Conservation (phyloP, 495 filamentous ascomycete genomes). For the Hypoxylon trugodes region DNA sequence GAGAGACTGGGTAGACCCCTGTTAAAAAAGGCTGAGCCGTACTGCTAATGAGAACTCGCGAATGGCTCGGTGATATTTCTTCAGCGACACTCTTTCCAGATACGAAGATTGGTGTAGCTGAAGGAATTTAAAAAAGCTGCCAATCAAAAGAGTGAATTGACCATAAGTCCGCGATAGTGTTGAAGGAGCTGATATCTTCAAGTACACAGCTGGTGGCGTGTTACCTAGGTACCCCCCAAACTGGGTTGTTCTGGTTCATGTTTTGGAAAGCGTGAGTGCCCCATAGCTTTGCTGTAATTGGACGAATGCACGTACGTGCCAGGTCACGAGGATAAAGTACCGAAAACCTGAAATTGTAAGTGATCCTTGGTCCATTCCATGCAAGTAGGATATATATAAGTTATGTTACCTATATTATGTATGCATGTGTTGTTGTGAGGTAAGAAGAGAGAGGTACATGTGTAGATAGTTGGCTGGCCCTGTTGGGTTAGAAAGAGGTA, state of each 20-base stretch:
- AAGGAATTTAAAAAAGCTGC: slow-evolving; percentile 33
- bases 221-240: slow-evolving; percentile 29
- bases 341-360: slow-evolving; percentile 11
- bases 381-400: slow-evolving; percentile 9
- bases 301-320: slow-evolving; percentile 1
- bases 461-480: background rate
- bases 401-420: slow-evolving; percentile 1
- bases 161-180: slow-evolving; percentile 19
- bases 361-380: slow-evolving; percentile 16
- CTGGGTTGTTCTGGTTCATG: slow-evolving; percentile 17
- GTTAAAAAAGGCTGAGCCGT: slow-evolving; percentile 23
- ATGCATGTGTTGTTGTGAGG: background rate
- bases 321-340: slow-evolving; percentile 19
- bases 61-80: slow-evolving; percentile 18
- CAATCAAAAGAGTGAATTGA: slow-evolving; percentile 32
- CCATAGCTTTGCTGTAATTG: slow-evolving; percentile 5
- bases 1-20: slow-evolving; percentile 1
- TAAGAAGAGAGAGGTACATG: too few relatives aligned
- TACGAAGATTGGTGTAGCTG: slow-evolving; percentile 31
- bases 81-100: slow-evolving; percentile 13
- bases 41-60: slow-evolving; percentile 15
- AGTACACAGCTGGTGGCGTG: slow-evolving; percentile 20
- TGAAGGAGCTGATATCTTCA: slow-evolving; percentile 36
- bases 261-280: slow-evolving; percentile 19
- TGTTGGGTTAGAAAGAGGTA: slow-evolving; percentile 3